These are phyloP conservation scores for Kandelia obovata DNA, from an alignment of 345 rosid species.

Conservation along the genomic window DNA sequence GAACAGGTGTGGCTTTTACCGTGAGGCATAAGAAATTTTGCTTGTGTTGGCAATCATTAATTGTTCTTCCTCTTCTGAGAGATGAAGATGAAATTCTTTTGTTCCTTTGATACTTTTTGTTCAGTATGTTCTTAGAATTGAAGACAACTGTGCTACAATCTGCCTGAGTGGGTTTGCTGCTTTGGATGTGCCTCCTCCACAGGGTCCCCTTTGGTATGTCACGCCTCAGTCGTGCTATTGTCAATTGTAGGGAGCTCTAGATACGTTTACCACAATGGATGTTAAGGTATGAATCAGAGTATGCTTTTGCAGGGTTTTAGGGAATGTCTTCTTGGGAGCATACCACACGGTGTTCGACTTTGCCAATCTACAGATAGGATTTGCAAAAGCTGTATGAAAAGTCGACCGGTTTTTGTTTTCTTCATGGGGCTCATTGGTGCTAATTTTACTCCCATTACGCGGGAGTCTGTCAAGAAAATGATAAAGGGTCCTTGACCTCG, in stretches of 20 bases:
- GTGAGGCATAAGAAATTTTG: not conserved
- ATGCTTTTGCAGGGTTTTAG: constrained; percentile 44
- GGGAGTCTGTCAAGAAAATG: not conserved
- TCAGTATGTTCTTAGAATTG: constrained; percentile 43
- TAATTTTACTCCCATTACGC: not conserved
- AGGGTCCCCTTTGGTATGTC: constrained; percentile 57
- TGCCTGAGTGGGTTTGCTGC: constrained; percentile 52
- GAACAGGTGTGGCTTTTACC: constrained; percentile 33
- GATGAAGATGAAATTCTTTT: not conserved
- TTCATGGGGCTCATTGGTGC: not conserved
- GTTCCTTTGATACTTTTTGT: not conserved
- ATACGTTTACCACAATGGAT: not conserved
- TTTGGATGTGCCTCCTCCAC: constrained; percentile 43
- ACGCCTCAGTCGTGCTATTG: not conserved
- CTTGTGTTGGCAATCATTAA: not conserved
- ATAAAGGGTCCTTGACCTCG: too few species aligned
- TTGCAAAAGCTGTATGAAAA: constrained; percentile 34
- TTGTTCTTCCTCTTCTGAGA: not conserved
- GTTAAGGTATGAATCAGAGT: not conserved
- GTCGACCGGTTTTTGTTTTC: not conserved
- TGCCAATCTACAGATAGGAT: constrained; percentile 47
- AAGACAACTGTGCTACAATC: constrained; percentile 28
- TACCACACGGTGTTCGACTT: constrained; percentile 59
- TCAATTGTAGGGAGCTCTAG: not conserved
- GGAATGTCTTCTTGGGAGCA: constrained; percentile 51